These are phyloP conservation scores for Prunus dulcis DNA, from an alignment of 306 rosid genomes.

Conservation along the genomic window DNA sequence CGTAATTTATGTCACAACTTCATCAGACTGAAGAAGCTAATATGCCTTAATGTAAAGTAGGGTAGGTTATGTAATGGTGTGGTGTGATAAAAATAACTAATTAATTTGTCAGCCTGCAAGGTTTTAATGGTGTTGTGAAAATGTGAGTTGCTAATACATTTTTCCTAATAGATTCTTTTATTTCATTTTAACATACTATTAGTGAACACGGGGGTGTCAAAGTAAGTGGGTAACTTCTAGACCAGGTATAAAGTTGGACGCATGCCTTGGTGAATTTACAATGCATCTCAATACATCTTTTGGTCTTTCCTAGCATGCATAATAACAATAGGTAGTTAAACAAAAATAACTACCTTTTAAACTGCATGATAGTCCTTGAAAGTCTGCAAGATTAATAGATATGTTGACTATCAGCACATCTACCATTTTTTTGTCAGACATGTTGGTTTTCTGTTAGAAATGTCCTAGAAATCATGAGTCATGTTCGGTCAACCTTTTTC, in stretches of 20 bases:
- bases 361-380: not conserved
- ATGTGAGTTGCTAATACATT: not conserved
- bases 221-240: not conserved
- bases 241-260: not conserved
- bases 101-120: not conserved
- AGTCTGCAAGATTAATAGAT: not conserved
- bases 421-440: not conserved
- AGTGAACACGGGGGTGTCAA: not conserved
- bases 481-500: not conserved
- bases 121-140: not conserved
- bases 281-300: not conserved
- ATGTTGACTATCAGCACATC: not conserved
- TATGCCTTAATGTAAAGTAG: not conserved
- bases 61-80: not conserved
- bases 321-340: not conserved
- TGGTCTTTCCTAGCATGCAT: not conserved
- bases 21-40: not conserved
- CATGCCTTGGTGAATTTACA: too few relatives aligned
- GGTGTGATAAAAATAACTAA: not conserved
- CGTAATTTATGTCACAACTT: not conserved
- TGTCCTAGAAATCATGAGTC: not conserved
- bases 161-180: not conserved
- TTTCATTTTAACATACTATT: not conserved
- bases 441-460: not conserved
- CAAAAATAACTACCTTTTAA: too few relatives aligned